Evolutionary conservation across 805 yeast genomes (phyloP).

Genomic region (Kluyveromyces nonfermentans): DNA sequence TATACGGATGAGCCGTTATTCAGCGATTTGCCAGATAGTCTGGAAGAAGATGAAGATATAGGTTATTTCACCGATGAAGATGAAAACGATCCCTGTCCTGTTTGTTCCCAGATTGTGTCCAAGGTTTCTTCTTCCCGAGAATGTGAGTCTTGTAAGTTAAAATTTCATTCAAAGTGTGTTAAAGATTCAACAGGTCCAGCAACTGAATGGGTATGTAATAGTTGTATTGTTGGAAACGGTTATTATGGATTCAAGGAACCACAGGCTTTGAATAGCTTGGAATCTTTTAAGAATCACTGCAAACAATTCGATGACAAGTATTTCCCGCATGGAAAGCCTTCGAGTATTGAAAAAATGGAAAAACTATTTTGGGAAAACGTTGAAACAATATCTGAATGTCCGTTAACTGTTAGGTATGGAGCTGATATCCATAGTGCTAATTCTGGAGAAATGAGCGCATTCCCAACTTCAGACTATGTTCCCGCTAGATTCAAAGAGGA

Average conservation of each 20-base stretch:
- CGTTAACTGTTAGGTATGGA: constrained; percentile 59
- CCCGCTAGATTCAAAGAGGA: constrained; percentile 13
- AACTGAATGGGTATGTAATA: constrained; percentile 71
- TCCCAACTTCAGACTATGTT: constrained; percentile 43
- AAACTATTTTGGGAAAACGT: constrained; percentile 57
- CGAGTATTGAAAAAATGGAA: constrained; percentile 41
- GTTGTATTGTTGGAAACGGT: constrained; percentile 78
- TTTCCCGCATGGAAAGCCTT: constrained; percentile 33
- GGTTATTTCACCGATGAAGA: constrained; percentile 19
- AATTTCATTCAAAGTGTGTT: constrained; percentile 63
- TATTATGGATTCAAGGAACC: constrained; percentile 80
- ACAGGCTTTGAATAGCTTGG: constrained; percentile 43
- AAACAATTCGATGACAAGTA: constrained; percentile 35
- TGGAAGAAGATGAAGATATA: constrained; percentile 5
- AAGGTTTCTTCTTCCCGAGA: constrained; percentile 38
- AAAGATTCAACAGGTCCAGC: constrained; percentile 44
- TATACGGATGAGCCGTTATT: not conserved
- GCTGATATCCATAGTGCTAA: constrained; percentile 67
- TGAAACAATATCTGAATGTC: constrained; percentile 30
- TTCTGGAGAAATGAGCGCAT: constrained; percentile 65
- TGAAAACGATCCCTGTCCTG: constrained; percentile 34
- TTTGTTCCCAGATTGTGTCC: constrained; percentile 31
- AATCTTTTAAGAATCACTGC: constrained; percentile 52
- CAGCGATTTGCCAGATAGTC: not conserved
- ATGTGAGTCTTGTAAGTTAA: constrained; percentile 69